A percentile compares a stretch with the other conserved stretches of the same genome.
Conservation (phyloP, 441 rosid species). For the Oxalis stricta region DNA sequence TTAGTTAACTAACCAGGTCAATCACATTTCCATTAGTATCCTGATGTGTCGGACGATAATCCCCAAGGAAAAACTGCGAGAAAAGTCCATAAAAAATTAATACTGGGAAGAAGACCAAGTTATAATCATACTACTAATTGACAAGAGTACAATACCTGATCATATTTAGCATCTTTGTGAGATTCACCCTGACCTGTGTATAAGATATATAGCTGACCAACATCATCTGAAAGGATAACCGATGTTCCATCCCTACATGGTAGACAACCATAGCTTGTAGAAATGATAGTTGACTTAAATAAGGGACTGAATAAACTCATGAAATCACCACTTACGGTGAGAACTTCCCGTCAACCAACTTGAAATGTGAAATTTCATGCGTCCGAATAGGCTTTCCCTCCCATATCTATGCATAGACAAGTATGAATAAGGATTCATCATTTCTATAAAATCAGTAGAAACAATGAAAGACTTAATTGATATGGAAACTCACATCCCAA, state of each 20-base stretch:
- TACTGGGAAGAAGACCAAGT: background rate
- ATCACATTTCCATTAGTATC: constrained; percentile 69
- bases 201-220: constrained; percentile 85
- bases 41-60: constrained; percentile 84
- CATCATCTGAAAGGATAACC: constrained; percentile 96
- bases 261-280: constrained; percentile 2
- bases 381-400: constrained; percentile 83
- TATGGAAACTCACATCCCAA: constrained; percentile 88
- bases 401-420: constrained; percentile 65
- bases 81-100: constrained; percentile 7
- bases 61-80: constrained; percentile 94
- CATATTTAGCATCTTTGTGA: constrained; percentile 90
- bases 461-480: constrained; percentile 7
- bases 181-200: constrained; percentile 99
- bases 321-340: constrained; percentile 65
- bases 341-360: constrained; percentile 98
- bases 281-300: constrained; percentile 2
- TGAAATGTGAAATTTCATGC: constrained; percentile 79
- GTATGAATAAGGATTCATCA: constrained; percentile 13
- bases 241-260: constrained; percentile 89
- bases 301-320: background rate
- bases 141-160: constrained; percentile 53
- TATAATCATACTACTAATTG: constrained; percentile 1
- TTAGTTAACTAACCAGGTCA: constrained; percentile 66
- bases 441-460: constrained; percentile 8